Conservation (phyloP, 306 rosid genomes). For the Trifolium dubium region DNA sequence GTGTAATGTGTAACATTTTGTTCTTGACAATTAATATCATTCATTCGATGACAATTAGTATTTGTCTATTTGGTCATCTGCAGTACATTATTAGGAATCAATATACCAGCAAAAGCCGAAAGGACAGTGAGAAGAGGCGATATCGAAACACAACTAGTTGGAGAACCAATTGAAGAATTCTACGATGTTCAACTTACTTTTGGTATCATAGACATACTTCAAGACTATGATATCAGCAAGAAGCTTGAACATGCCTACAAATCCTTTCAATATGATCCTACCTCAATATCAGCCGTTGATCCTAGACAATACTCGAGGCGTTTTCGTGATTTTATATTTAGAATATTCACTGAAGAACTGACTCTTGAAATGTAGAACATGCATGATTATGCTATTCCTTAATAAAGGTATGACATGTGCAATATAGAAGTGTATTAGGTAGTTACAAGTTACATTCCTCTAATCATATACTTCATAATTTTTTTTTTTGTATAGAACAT, state of each 20-base stretch:
- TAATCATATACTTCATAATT: constrained; percentile 2
- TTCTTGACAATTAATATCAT: not conserved
- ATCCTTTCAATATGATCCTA: constrained; percentile 88
- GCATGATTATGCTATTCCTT: constrained; percentile 19
- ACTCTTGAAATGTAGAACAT: constrained; percentile 38
- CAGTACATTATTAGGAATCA: constrained; percentile 67
- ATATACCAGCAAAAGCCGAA: constrained; percentile 82
- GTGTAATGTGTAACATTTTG: not conserved
- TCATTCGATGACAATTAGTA: not conserved
- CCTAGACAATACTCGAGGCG: constrained; percentile 89
- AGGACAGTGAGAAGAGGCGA: constrained; percentile 70
- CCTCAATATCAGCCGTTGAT: constrained; percentile 93
- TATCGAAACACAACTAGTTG: constrained; percentile 63
- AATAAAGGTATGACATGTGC: not conserved
- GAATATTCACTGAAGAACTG: constrained; percentile 61
- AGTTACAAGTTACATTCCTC: too few relatives aligned
- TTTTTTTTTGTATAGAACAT: constrained; percentile 30
- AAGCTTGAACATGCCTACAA: constrained; percentile 98
- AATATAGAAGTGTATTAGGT: not conserved
- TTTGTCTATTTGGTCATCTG: constrained; percentile 39
- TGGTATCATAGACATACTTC: constrained; percentile 93
- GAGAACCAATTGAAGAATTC: constrained; percentile 83
- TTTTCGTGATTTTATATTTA: constrained; percentile 80
- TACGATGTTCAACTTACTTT: constrained; percentile 76
- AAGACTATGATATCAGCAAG: constrained; percentile 97